Base-by-base conservation (phyloP, 2,329 filamentous ascomycete species). In the Cordyceps fumosorosea region DNA sequence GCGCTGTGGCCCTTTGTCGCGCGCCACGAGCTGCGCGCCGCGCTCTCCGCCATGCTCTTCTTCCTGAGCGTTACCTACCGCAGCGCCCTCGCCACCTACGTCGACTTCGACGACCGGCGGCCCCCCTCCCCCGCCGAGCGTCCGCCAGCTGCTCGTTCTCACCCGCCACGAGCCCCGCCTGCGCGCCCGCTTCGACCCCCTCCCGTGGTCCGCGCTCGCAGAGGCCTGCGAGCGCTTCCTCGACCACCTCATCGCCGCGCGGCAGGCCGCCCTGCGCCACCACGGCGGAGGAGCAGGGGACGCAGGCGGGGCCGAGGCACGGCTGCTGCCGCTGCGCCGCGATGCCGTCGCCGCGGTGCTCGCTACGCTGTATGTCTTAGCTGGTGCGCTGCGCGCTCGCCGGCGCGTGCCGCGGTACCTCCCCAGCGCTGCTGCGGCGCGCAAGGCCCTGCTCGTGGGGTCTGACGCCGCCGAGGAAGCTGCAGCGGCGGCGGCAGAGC, bases 1-100 rank as follows among this genome's bases (percentile, higher is more conserved):
- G 67, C 83, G 14, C 71, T 86, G 3, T 86, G 84, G 84, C 84
- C 84, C 2, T 86, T 86, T 64, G 77, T 86, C 5, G 83, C 84
- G 12, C 76, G 84, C 14, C 83, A 85, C 66, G 83, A 85, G 68
- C 75, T 86, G 16, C 74, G 83, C 24, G 81, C 80, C 63, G 82
- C 81, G 0, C 69, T 84, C 2, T 81, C 82, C 0, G 75, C 78
- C 2, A 85, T 84, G 81, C 74, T 86, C 65, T 81, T 84, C 55
- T 84, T 84, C 66, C 78, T 80, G 63, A 83, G 81, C 62, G 78
- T 85, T 63, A 76, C 85, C 8, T 86, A 86, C 67, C 74, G 84
- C 68, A 77, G 73, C 62, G 76, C 83, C 45, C 78, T 84, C 18
- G 80, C 80, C 44, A 80, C 78, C 65, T 86, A 86, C 61, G 80